Evolutionary conservation across 495 filamentous ascomycete species (phyloP).

Genomic region (Aspergillus ostianus): DNA sequence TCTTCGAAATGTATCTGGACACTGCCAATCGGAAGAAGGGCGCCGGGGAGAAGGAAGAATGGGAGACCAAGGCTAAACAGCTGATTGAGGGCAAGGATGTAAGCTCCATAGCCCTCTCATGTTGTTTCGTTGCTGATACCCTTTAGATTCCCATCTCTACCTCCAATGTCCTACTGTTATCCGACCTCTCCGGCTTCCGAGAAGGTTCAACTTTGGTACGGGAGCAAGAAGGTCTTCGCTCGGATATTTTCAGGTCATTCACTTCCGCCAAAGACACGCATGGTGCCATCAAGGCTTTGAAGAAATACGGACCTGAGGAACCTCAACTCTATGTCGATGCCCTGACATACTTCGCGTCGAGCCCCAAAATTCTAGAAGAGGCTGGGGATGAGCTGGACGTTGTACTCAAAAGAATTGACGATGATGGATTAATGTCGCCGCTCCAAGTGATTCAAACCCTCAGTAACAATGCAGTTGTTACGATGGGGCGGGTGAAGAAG

Average conservation of each 20-base stretch:
- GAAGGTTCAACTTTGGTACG: conserved; percentile 91
- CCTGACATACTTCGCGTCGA: conserved; percentile 89
- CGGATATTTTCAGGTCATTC: conserved; percentile 96
- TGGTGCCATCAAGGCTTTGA: conserved; percentile 83
- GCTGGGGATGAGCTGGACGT: conserved; percentile 76
- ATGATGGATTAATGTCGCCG: conserved; percentile 90
- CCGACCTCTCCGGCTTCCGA: conserved; percentile 84
- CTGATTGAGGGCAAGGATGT: conserved; percentile 75
- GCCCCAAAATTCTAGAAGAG: conserved; percentile 75
- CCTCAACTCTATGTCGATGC: conserved; percentile 92
- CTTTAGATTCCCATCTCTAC: conserved; percentile 78
- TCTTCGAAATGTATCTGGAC: conserved; percentile 97
- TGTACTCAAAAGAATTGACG: conserved; percentile 82
- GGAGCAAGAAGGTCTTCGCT: conserved; percentile 86
- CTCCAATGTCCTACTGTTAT: conserved; percentile 89
- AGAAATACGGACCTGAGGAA: conserved; percentile 88
- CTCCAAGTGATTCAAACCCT: conserved; percentile 95
- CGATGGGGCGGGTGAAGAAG: conserved; percentile 94
- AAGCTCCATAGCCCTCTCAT: conserved; percentile 17
- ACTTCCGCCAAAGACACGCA: conserved; percentile 89
- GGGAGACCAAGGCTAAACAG: conserved; percentile 86
- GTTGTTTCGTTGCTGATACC: conserved; percentile 22
- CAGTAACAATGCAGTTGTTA: conserved; percentile 79
- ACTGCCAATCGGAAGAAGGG: conserved; percentile 74
- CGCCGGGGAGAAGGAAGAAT: conserved; percentile 63